These are phyloP conservation scores for Neodidymelliopsis sp. DNA, from an alignment of 2,329 filamentous ascomycete genomes.

Conservation along the genomic window DNA sequence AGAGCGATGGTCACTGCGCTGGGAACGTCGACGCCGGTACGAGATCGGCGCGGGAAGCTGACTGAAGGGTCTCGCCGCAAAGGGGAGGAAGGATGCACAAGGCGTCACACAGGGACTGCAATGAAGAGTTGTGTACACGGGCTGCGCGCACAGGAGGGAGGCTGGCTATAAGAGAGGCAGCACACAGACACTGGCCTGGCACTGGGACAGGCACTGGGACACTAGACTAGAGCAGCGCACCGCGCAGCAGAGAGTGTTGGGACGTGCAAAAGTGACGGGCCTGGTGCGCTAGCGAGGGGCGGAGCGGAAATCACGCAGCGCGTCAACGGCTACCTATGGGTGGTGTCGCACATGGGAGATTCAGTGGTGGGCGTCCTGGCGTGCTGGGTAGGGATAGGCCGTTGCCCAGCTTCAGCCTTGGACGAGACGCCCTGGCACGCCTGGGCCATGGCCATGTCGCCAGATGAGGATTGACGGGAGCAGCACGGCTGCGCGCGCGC, in stretches of 20 bases:
- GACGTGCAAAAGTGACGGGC: conserved; percentile 33
- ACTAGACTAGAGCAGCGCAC: conserved; percentile 3
- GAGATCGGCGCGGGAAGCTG: conserved; percentile 31
- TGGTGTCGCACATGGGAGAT: conserved; percentile 29
- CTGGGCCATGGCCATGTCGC: conserved; percentile 16
- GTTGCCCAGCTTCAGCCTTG: conserved; percentile 22
- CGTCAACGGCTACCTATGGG: conserved; percentile 10
- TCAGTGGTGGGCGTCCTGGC: not conserved
- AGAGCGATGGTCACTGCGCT: conserved; percentile 28
- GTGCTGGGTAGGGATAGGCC: conserved; percentile 18
- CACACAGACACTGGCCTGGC: no score
- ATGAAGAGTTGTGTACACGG: conserved; percentile 28
- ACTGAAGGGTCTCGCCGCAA: conserved; percentile 29
- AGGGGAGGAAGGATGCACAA: conserved; percentile 25
- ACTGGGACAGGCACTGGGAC: no score
- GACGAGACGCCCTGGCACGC: conserved; percentile 21
- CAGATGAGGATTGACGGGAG: conserved; percentile 30
- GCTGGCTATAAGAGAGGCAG: conserved; percentile 32
- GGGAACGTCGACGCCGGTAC: conserved; percentile 21
- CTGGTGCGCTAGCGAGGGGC: conserved; percentile 42
- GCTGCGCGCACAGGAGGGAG: conserved; percentile 31
- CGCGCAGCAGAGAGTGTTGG: conserved; percentile 25
- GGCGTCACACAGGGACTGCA: conserved; percentile 36
- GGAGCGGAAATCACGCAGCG: conserved; percentile 41
- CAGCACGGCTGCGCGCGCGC: conserved; percentile 24